phyloP scores from a whole-genome alignment of 108 stramenopile species.

The Stephanodiscus minutulus region DNA sequence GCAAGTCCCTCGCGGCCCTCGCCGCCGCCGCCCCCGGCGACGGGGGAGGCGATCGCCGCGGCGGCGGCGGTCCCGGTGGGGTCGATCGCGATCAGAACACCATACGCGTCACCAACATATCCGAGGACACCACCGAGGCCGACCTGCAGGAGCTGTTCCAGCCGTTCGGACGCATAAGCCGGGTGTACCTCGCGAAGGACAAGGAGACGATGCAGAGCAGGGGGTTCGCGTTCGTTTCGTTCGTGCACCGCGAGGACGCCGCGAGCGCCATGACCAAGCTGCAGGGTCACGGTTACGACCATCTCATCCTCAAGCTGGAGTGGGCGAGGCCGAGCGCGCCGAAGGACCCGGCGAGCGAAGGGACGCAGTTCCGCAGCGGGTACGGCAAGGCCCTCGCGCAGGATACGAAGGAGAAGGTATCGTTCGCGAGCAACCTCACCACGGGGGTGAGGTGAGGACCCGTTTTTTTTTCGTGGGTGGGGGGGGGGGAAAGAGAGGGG shows the following conservation, averaged over 20 bases:
- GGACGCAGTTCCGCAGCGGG: constrained; percentile 83
- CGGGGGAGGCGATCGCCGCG: background rate
- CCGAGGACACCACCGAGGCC: constrained; percentile 94
- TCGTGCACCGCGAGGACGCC: constrained; percentile 90
- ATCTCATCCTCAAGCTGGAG: constrained; percentile 99
- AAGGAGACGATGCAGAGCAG: constrained; percentile 90
- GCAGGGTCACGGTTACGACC: constrained; percentile 98
- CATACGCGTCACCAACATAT: constrained; percentile 98
- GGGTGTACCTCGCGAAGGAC: constrained; percentile 97
- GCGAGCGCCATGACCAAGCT: constrained; percentile 92
- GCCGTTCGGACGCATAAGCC: constrained; percentile 93
- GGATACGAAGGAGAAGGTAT: constrained; percentile 96
- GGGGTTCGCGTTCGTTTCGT: constrained; percentile 97
- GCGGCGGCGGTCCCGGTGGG: constrained; percentile 56
- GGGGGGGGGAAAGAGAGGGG: too few relatives aligned
- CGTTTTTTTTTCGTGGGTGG: background rate
- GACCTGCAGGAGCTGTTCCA: constrained; percentile 95
- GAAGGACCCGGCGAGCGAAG: constrained; percentile 81
- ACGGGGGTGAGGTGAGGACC: constrained; percentile 37
- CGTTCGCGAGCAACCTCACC: constrained; percentile 94
- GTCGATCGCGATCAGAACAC: constrained; percentile 93
- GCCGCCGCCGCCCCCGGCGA: constrained; percentile 43
- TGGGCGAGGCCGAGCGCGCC: constrained; percentile 96
- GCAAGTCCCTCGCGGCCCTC: constrained; percentile 58
- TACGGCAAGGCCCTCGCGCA: constrained; percentile 98